phyloP scores from a whole-genome alignment of 805 yeast genomes.

The Candida sphagnicola region DNA sequence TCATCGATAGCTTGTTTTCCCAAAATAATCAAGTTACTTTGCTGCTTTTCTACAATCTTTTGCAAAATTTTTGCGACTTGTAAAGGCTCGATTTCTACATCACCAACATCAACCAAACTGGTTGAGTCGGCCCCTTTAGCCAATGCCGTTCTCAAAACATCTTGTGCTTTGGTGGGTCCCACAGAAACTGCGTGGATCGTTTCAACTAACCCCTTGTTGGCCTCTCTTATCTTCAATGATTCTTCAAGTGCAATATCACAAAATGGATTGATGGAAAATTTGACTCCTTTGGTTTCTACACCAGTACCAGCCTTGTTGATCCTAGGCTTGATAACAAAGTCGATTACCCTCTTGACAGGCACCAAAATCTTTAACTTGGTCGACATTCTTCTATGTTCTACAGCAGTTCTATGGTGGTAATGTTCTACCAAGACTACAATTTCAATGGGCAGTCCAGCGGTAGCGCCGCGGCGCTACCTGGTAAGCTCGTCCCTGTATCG shows the following conservation, averaged over 20 bases:
- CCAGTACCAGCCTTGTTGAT: conserved; percentile 83
- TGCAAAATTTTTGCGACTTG: conserved; percentile 82
- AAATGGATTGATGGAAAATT: conserved; percentile 92
- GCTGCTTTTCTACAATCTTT: conserved; percentile 64
- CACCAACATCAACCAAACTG: conserved; percentile 76
- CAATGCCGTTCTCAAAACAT: conserved; percentile 79
- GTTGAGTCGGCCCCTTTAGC: conserved; percentile 94
- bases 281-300: conserved; percentile 83
- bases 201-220: conserved; percentile 65
- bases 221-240: conserved; percentile 73
- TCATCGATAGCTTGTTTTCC: conserved; percentile 98
- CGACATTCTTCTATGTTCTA: conserved; percentile 12
- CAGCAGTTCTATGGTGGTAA: neutral
- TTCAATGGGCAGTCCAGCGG: neutral
- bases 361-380: conserved; percentile 71
- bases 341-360: conserved; percentile 93
- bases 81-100: conserved; percentile 76
- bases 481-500: no score
- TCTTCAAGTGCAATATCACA: conserved; percentile 98
- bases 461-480: neutral
- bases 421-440: no score
- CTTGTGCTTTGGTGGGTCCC: conserved; percentile 85
- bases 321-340: conserved; percentile 89
- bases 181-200: conserved; percentile 86
- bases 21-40: conserved; percentile 74